Conservation (phyloP, 2,329 filamentous ascomycete genomes). For the Diaporthe aspalathi region DNA sequence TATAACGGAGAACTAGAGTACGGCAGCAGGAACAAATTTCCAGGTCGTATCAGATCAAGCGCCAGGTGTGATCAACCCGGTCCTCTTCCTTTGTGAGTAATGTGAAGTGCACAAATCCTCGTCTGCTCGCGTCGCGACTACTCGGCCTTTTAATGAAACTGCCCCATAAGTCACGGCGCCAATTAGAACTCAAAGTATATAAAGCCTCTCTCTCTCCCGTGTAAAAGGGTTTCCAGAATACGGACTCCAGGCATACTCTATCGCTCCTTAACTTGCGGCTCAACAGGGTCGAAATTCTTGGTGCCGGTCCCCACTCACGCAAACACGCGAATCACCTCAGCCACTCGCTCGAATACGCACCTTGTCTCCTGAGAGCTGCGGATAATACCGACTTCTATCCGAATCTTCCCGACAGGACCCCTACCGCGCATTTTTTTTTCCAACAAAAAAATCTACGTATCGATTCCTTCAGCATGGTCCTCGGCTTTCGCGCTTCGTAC, state of each 20-base stretch:
- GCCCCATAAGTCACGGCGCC: neutral
- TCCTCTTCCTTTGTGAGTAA: neutral
- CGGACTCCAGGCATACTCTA: slow-evolving; percentile 29
- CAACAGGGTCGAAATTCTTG: neutral
- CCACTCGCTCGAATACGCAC: neutral
- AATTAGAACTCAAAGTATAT: neutral
- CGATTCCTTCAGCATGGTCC: slow-evolving; percentile 29
- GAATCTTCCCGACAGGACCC: slow-evolving; percentile 7
- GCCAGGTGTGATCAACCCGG: slow-evolving; percentile 2
- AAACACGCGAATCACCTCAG: slow-evolving; percentile 34
- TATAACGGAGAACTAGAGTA: neutral
- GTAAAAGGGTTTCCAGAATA: neutral
- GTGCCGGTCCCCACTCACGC: neutral
- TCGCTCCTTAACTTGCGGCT: neutral
- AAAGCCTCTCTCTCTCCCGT: neutral
- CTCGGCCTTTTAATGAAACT: neutral
- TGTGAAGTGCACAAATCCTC: neutral
- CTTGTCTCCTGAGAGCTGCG: slow-evolving; percentile 5
- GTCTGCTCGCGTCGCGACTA: slow-evolving; percentile 3
- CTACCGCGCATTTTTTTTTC: neutral
- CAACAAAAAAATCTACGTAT: neutral
- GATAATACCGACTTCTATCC: slow-evolving; percentile 36
- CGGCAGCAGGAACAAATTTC: neutral
- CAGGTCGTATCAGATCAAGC: neutral
- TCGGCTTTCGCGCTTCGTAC: slow-evolving; percentile 36